These are phyloP conservation scores for Abelmoschus esculentus DNA, from an alignment of 345 rosid species.

Conservation along the genomic window DNA sequence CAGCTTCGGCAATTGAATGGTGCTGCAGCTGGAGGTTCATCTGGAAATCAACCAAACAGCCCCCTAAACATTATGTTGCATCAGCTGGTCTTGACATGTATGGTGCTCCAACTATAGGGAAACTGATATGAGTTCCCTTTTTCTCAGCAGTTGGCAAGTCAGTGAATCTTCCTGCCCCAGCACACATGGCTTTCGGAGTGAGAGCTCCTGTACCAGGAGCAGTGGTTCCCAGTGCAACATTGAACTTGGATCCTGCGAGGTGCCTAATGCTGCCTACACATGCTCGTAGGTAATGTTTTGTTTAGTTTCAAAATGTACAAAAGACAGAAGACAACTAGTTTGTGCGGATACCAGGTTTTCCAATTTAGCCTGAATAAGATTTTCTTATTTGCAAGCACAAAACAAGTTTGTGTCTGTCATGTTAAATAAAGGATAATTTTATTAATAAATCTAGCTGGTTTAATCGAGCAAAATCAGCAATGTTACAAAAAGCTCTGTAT, in stretches of 20 bases:
- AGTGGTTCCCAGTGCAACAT: no score
- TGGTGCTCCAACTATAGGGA: conserved; percentile 63
- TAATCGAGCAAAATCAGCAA: no score
- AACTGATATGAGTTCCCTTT: conserved; percentile 63
- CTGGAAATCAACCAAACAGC: conserved; percentile 58
- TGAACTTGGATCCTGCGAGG: conserved; percentile 20
- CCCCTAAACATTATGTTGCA: conserved; percentile 35
- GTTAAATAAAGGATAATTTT: no score
- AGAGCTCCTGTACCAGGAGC: no score
- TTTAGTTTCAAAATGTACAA: conserved; percentile 27
- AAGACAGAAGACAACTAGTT: conserved; percentile 24
- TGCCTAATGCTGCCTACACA: no score
- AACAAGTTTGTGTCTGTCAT: conserved; percentile 11
- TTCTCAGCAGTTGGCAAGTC: conserved; percentile 44
- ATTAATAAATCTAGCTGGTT: no score
- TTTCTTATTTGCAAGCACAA: conserved; percentile 27
- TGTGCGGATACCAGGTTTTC: conserved; percentile 14
- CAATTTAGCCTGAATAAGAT: conserved; percentile 32
- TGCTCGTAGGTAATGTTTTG: conserved; percentile 2
- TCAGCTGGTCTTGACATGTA: conserved; percentile 47
- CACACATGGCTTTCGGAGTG: no score
- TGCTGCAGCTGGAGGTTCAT: conserved; percentile 36
- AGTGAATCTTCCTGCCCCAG: no score
- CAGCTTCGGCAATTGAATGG: conserved; percentile 54
- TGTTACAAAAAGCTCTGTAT: no score